A percentile compares a stretch with the other conserved stretches of the same genome.
Conservation (phyloP, 2,329 filamentous ascomycete species). For the Trichoderma sp. region DNA sequence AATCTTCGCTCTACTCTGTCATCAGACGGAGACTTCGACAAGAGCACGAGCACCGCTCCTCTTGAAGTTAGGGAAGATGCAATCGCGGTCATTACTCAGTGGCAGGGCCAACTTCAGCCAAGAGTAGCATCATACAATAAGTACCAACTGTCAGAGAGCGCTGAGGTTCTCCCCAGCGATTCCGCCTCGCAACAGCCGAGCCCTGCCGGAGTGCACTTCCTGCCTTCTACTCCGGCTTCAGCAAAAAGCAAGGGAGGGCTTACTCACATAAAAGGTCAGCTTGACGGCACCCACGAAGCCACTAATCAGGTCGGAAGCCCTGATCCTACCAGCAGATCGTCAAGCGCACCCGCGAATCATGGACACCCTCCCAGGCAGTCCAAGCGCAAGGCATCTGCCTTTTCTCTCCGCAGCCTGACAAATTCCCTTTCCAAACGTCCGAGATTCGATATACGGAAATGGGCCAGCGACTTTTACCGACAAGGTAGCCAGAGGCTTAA, state of each 20-base stretch:
- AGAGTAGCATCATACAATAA: conserved; percentile 34
- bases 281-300: conserved; percentile 35
- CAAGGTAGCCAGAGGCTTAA: conserved; percentile 36
- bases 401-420: conserved; percentile 39
- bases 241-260: not conserved
- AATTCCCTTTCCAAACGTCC: conserved; percentile 37
- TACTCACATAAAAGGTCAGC: conserved; percentile 31
- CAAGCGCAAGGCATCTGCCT: conserved; percentile 41
- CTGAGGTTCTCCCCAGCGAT: conserved; percentile 35
- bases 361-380: conserved; percentile 29
- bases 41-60: conserved; percentile 29
- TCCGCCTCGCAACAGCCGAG: conserved; percentile 32
- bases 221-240: not conserved
- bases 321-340: not conserved
- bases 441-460: conserved; percentile 38
- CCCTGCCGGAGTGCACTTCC: not conserved
- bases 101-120: conserved; percentile 34
- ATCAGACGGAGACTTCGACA: conserved; percentile 15
- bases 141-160: conserved; percentile 37
- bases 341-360: conserved; percentile 22
- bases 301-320: conserved; percentile 30
- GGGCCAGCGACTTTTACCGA: conserved; percentile 38
- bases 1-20: conserved; percentile 36
- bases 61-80: conserved; percentile 36
- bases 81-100: conserved; percentile 34